Evolutionary conservation across 768 basidiomycete species (phyloP).

Genomic region (Pleurotus eryngii): DNA sequence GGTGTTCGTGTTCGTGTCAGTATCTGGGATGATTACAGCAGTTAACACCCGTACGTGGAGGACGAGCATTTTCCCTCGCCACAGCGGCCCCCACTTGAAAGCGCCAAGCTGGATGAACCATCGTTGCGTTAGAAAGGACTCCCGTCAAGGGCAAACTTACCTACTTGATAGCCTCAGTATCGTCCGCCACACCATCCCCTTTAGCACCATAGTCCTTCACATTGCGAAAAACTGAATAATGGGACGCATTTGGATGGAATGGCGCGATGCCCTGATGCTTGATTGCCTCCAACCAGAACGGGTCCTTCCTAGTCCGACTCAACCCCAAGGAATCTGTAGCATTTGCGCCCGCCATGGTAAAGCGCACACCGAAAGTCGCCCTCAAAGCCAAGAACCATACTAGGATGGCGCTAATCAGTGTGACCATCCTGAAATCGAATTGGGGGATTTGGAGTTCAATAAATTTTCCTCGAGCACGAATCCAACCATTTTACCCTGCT

Average conservation of each 20-base stretch:
- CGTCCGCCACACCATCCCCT: constrained; percentile 65
- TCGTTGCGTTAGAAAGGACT: background rate
- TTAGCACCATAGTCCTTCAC: constrained; percentile 52
- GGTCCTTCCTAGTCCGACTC: constrained; percentile 44
- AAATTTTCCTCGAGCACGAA: background rate
- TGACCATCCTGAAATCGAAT: background rate
- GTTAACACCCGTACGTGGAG: constrained; percentile 43
- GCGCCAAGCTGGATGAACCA: constrained; percentile 47
- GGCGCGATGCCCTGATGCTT: constrained; percentile 69
- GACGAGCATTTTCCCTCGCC: constrained; percentile 55
- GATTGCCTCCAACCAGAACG: constrained; percentile 71
- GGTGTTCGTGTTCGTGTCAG: background rate
- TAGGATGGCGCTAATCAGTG: background rate
- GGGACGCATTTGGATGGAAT: constrained; percentile 49
- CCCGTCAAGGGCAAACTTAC: background rate
- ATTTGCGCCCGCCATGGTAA: background rate
- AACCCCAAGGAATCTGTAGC: constrained; percentile 4
- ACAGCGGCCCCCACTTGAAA: constrained; percentile 58
- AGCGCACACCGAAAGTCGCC: background rate
- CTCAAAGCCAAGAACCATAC: background rate
- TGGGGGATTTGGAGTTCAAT: background rate
- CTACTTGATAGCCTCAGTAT: constrained; percentile 73
- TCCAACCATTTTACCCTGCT: background rate
- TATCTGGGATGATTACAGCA: background rate
- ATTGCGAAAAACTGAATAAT: constrained; percentile 74